Evolutionary conservation across 225 moss, liverwort and hornwort genomes (phyloP), one percentile per base, ranked within the genome.

Genomic region (Physcomitrellopsis africana): DNA sequence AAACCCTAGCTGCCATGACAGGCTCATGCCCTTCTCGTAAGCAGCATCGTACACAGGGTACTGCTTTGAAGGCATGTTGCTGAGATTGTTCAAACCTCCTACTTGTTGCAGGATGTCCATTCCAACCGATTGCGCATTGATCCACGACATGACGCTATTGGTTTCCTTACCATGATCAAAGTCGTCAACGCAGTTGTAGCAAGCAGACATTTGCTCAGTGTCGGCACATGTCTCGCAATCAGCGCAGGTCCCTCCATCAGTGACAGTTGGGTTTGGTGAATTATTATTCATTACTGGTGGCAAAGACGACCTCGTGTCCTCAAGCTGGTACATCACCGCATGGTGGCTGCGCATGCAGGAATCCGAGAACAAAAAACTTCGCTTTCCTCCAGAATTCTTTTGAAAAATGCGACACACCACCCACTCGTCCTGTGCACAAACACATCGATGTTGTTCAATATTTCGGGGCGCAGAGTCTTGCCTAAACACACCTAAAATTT

Each of bases 141-240:
- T 77, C 88, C 85, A 85, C 8, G 85, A 68, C 68, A 82, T 59
- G 19, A 85, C 73, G 49, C 65, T 79, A 60, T 68, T 79, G 16
- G 63, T 27, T 8, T 80, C 81, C 59, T 82, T 78, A 72, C 32
- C 20, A 43, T 72, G 72, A 44, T 76, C 70, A 19, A 74, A 54
- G 49, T 81, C 76, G 1, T 73, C 76, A 12, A 48, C 66, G 73
- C 82, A 83, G 48, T 78, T 75, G 75, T 77, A 83, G 63, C 85
- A 85, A 14, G 32, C 32, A 37, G 82, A 80, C 69, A 82, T 54
- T 61, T 82, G 82, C 7, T 86, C 86, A 16, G 80, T 86, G 77
- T 74, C 86, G 32, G 75, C 79, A 56, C 80, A 86, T 10, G 86
- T 83, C 65, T 86, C 86, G 67, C 82, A 86, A 66, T 86, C 86